Evolutionary conservation across 1,284 basidiomycete genomes (phyloP).

Genomic region (Leccinum angustisporum): DNA sequence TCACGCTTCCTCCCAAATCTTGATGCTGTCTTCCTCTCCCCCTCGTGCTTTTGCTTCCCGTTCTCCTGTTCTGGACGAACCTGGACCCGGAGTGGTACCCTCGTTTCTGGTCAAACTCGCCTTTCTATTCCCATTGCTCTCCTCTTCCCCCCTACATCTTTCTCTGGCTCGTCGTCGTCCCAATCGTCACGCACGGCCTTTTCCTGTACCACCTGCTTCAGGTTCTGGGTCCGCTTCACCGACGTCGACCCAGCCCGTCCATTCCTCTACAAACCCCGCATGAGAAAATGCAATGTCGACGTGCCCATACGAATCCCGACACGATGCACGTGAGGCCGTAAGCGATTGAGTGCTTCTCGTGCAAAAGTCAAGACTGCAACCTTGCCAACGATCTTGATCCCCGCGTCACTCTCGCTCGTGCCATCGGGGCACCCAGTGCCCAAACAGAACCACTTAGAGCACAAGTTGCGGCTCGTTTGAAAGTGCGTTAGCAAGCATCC

Average conservation of each 20-base stretch:
- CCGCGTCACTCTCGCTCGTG: not conserved
- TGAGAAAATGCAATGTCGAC: not conserved
- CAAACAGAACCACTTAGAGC: not conserved
- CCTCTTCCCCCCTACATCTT: too few relatives aligned
- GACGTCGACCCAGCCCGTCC: not conserved
- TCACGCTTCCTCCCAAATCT: too few relatives aligned
- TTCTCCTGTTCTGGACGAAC: too few relatives aligned
- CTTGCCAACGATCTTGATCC: not conserved
- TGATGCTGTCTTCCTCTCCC: too few relatives aligned
- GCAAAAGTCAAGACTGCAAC: not conserved
- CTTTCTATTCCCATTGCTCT: not conserved
- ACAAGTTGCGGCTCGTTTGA: not conserved
- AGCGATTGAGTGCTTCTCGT: not conserved
- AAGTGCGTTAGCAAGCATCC: not conserved
- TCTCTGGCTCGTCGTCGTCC: constrained; percentile 22
- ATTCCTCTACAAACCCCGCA: not conserved
- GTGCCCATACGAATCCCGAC: not conserved
- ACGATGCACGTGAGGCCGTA: not conserved
- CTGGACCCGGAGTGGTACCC: not conserved
- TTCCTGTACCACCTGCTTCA: constrained; percentile 2
- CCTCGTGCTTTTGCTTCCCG: too few relatives aligned
- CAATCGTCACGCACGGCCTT: constrained; percentile 42
- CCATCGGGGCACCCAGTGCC: not conserved
- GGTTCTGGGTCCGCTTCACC: not conserved
- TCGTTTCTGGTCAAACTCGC: not conserved